phyloP scores from a whole-genome alignment of 805 yeast genomes.

The Millerozyma miso region DNA sequence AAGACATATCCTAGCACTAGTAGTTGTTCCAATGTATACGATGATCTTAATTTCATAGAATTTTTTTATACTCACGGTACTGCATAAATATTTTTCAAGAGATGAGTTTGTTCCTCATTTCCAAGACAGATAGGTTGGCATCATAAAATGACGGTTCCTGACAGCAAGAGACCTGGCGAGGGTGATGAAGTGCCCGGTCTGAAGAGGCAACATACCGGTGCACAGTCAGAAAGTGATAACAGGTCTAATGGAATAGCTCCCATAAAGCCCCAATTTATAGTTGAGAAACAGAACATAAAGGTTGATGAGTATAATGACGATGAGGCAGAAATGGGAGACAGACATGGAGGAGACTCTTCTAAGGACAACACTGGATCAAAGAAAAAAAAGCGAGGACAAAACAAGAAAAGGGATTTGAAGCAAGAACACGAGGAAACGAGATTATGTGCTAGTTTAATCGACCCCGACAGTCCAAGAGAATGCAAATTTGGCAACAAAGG shows the following conservation, averaged over 20 bases:
- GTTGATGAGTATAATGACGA: constrained; percentile 36
- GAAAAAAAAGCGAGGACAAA: constrained; percentile 69
- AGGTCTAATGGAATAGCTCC: constrained; percentile 65
- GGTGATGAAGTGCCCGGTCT: constrained; percentile 9
- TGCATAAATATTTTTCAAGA: constrained; percentile 2
- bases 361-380: constrained; percentile 31
- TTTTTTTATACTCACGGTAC: constrained; percentile 3
- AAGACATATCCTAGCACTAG: constrained; percentile 13
- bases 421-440: constrained; percentile 62
- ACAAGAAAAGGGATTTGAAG: constrained; percentile 71
- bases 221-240: constrained; percentile 11
- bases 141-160: constrained; percentile 7
- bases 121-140: not conserved
- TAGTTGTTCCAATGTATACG: not conserved
- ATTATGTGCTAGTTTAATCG: constrained; percentile 61
- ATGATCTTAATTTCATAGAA: constrained; percentile 1
- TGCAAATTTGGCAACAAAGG: constrained; percentile 65
- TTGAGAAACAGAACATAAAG: constrained; percentile 44
- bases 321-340: constrained; percentile 43
- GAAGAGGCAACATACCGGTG: constrained; percentile 19
- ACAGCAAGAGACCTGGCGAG: constrained; percentile 11
- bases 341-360: constrained; percentile 17
- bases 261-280: constrained; percentile 66
- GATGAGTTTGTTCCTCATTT: constrained; percentile 3
- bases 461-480: constrained; percentile 42